phyloP scores from a whole-genome alignment of 1,284 basidiomycete genomes.

The Puccinia polysora region DNA sequence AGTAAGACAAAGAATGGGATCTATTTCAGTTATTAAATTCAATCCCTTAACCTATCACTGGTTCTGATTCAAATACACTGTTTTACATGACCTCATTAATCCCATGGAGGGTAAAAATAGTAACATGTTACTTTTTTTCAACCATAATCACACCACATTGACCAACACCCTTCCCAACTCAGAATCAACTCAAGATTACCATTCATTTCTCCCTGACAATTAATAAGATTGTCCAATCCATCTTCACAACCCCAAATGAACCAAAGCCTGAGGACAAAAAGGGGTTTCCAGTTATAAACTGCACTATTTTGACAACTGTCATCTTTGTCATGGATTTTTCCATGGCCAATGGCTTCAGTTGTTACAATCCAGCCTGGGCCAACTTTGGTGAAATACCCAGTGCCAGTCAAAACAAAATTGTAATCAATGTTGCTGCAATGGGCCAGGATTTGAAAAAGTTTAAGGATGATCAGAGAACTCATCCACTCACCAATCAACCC shows the following conservation, averaged over 20 bases:
- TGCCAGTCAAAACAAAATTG: slow-evolving; percentile 64
- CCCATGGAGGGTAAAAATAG: too few relatives aligned
- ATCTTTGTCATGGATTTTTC: slow-evolving; percentile 36
- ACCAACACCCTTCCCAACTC: not conserved
- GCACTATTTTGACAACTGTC: slow-evolving; percentile 18
- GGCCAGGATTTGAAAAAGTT: slow-evolving; percentile 61
- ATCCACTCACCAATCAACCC: not conserved
- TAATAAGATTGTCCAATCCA: slow-evolving; percentile 1
- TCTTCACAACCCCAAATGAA: not conserved
- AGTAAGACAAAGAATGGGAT: slow-evolving; percentile 92
- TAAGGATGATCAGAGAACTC: too few relatives aligned
- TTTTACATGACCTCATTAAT: too few relatives aligned
- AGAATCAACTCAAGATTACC: not conserved
- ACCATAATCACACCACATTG: not conserved
- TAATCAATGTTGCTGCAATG: slow-evolving; percentile 60
- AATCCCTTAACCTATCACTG: too few relatives aligned
- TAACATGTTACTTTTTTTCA: too few relatives aligned
- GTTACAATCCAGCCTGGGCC: slow-evolving; percentile 32
- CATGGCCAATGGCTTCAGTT: slow-evolving; percentile 28
- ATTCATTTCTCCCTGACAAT: not conserved
- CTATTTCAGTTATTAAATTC: slow-evolving; percentile 78
- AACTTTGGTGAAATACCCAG: slow-evolving; percentile 62
- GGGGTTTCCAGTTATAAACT: slow-evolving; percentile 22
- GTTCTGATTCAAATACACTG: too few relatives aligned
- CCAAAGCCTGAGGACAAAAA: slow-evolving; percentile 9